phyloP scores from a whole-genome alignment of 164 flowering plant species.

The Buxus sempervirens region DNA sequence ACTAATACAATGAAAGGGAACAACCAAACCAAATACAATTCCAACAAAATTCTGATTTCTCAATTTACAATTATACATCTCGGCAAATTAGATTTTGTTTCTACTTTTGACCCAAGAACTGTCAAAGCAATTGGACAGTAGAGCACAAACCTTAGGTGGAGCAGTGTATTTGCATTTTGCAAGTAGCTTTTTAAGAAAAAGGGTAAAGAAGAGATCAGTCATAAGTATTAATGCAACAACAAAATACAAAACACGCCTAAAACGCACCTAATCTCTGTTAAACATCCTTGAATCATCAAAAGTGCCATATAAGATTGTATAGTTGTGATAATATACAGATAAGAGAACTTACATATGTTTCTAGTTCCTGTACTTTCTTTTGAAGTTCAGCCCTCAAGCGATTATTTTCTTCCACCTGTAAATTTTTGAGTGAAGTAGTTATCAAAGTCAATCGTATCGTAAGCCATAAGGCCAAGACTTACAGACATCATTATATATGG shows the following conservation, averaged over 20 bases:
- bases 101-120: too few species aligned
- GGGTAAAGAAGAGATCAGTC: background rate
- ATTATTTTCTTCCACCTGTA: slow-evolving; percentile 67
- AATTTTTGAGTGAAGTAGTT: slow-evolving; percentile 3
- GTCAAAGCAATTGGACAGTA: too few species aligned
- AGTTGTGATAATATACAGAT: background rate
- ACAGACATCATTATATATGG: background rate
- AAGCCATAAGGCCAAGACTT: background rate
- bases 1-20: too few species aligned
- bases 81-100: too few species aligned
- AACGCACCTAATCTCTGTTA: background rate
- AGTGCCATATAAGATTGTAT: too few species aligned
- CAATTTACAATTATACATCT: too few species aligned
- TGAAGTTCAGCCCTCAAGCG: slow-evolving; percentile 60
- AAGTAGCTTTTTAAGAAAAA: too few species aligned
- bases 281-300: background rate
- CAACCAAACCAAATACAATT: too few species aligned
- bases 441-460: background rate
- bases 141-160: too few species aligned
- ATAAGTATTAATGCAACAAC: background rate
- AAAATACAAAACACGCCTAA: background rate
- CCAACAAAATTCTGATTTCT: too few species aligned
- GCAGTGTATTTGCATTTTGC: too few species aligned
- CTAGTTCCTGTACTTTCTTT: slow-evolving; percentile 41
- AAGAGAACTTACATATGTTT: slow-evolving; percentile 51